These are phyloP conservation scores for Lepidium campestre DNA, from an alignment of 441 rosid species.

Conservation along the genomic window DNA sequence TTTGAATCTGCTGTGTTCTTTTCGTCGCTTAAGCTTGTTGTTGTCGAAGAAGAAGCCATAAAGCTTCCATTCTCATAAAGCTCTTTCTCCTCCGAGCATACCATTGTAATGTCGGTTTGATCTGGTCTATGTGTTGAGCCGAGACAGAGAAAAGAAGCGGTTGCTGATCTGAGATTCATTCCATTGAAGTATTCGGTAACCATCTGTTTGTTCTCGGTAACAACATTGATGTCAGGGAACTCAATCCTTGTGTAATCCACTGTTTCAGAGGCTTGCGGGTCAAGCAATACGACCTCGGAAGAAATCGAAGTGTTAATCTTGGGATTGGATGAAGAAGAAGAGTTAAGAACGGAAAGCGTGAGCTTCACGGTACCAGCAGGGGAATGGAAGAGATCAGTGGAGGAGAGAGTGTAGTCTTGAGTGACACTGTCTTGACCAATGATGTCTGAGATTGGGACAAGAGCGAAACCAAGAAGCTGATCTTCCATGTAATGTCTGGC, in stretches of 20 bases:
- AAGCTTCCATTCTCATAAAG: slow-evolving; percentile 41
- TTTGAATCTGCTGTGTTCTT: slow-evolving; percentile 52
- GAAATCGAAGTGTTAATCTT: slow-evolving; percentile 51
- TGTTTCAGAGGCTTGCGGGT: slow-evolving; percentile 39
- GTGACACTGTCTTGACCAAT: slow-evolving; percentile 64
- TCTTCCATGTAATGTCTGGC: slow-evolving; percentile 84
- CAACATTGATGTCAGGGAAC: slow-evolving; percentile 70
- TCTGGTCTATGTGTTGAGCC: slow-evolving; percentile 44
- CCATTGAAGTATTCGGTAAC: slow-evolving; percentile 63
- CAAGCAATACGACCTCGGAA: slow-evolving; percentile 68
- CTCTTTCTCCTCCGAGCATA: slow-evolving; percentile 38
- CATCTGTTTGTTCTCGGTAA: slow-evolving; percentile 68
- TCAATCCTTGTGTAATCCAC: slow-evolving; percentile 78
- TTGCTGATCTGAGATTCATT: slow-evolving; percentile 32
- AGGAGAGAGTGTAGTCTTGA: slow-evolving; percentile 66
- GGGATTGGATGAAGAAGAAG: slow-evolving; percentile 15
- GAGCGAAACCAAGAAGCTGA: slow-evolving; percentile 80
- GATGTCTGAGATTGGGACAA: slow-evolving; percentile 67
- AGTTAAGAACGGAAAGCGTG: slow-evolving; percentile 43
- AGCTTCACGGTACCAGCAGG: slow-evolving; percentile 83
- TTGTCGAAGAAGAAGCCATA: slow-evolving; percentile 65
- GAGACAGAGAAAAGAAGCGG: slow-evolving; percentile 70
- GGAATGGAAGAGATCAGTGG: slow-evolving; percentile 88
- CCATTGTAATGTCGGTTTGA: slow-evolving; percentile 36
- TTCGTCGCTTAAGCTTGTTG: slow-evolving; percentile 71